phyloP scores from a whole-genome alignment of 2,329 filamentous ascomycete species.

The Paraphoma chrysanthemicola region DNA sequence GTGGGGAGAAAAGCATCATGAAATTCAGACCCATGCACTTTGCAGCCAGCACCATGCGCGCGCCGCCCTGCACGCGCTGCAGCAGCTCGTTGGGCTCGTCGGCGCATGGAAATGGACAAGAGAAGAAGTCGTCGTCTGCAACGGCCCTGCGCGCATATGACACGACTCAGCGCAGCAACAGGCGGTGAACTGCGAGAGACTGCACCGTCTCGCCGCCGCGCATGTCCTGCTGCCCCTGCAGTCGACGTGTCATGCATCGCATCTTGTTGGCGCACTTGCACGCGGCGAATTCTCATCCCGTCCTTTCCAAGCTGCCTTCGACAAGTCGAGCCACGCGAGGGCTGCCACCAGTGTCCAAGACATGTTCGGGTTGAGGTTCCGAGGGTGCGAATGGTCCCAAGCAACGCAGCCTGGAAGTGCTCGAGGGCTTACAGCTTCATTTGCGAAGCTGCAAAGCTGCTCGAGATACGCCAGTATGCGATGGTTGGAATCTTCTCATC shows the following conservation, averaged over 20 bases:
- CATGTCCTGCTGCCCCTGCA: constrained; percentile 13
- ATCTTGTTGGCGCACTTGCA: constrained; percentile 13
- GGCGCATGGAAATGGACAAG: background rate
- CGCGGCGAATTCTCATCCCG: constrained; percentile 10
- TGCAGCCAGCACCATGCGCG: constrained; percentile 13
- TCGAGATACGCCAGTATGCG: background rate
- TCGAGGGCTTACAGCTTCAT: background rate
- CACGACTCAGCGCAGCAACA: constrained; percentile 6
- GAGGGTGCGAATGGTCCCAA: background rate
- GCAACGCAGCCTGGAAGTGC: constrained; percentile 1
- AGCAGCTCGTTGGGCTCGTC: background rate
- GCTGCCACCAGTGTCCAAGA: constrained; percentile 20
- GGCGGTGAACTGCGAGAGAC: constrained; percentile 24
- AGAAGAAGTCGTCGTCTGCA: background rate
- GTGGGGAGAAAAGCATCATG: constrained; percentile 27
- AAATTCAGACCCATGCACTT: constrained; percentile 14
- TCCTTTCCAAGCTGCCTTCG: background rate
- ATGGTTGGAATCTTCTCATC: background rate
- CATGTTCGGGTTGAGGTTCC: constrained; percentile 4
- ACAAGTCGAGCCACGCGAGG: constrained; percentile 22
- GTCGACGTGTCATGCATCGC: constrained; percentile 22
- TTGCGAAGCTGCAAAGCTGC: background rate
- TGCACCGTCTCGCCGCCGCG: constrained; percentile 18
- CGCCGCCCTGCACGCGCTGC: constrained; percentile 1
- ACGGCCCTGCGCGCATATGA: background rate